Percentiles rank a stretch among this genome's conserved stretches.
phyloP scores from a whole-genome alignment of 441 rosid species.

The Isatis lusitanica region DNA sequence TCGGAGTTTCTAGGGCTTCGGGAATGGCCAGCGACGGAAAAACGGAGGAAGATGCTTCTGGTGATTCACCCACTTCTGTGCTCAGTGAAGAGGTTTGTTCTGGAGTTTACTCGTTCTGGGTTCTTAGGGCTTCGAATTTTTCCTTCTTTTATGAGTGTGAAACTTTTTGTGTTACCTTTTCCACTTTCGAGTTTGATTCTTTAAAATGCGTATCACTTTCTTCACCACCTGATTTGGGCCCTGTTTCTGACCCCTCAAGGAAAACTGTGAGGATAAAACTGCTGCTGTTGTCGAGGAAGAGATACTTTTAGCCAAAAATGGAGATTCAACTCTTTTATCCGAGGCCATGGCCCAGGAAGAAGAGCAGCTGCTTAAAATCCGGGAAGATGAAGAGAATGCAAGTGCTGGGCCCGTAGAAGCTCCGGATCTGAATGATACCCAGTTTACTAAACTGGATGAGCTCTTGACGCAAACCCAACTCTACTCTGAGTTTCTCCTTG shows the following conservation, averaged over 20 bases:
- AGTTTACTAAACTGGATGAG: conserved; percentile 75
- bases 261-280: conserved; percentile 42
- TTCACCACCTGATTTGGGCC: not conserved
- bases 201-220: not conserved
- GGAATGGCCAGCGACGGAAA: conserved; percentile 40
- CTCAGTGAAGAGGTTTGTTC: conserved; percentile 78
- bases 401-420: conserved; percentile 35
- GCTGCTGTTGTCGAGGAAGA: conserved; percentile 46
- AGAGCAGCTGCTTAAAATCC: conserved; percentile 53
- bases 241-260: conserved; percentile 40
- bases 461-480: conserved; percentile 88
- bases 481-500: conserved; percentile 81
- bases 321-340: conserved; percentile 56
- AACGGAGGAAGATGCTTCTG: conserved; percentile 48
- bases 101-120: no score
- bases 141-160: not conserved
- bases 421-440: conserved; percentile 51
- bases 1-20: conserved; percentile 37
- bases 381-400: conserved; percentile 48
- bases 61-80: conserved; percentile 88
- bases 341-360: conserved; percentile 70
- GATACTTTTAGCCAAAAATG: conserved; percentile 45
- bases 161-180: not conserved
- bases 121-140: no score
- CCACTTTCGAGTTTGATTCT: not conserved